Conservation (phyloP, 371 early-diverging fungal genomes). For the Actinomortierella ambigua region DNA sequence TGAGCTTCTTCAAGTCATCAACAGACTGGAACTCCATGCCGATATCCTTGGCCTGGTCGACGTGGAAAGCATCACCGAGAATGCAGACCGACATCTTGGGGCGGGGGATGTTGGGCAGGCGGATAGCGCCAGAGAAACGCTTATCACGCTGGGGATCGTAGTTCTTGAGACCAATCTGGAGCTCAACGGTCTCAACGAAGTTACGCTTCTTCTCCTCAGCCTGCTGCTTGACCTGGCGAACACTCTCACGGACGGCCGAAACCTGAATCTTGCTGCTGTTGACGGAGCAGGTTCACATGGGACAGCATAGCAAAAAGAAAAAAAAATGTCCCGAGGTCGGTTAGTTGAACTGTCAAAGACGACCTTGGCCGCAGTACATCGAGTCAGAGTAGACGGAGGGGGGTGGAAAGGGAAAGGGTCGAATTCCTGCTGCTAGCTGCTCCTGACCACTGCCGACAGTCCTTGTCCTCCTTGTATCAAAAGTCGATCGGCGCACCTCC, state of each 20-base stretch:
- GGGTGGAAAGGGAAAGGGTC: background rate
- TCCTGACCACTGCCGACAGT: too few relatives aligned
- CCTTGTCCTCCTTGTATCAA: too few relatives aligned
- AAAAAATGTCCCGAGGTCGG: too few relatives aligned
- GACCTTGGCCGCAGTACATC: slow-evolving; percentile 1
- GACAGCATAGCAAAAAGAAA: background rate
- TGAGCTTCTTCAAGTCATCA: slow-evolving; percentile 98
- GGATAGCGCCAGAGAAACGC: slow-evolving; percentile 98
- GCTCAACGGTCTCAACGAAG: slow-evolving; percentile 96
- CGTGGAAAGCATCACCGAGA: slow-evolving; percentile 97
- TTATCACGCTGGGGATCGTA: slow-evolving; percentile 99
- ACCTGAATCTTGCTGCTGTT: slow-evolving; percentile 83
- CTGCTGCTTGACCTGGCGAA: slow-evolving; percentile 67
- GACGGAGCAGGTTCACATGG: slow-evolving; percentile 13
- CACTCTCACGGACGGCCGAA: slow-evolving; percentile 86
- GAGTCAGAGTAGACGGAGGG: slow-evolving; percentile 16
- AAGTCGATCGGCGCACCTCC: too few relatives aligned
- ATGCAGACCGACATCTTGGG: slow-evolving; percentile 95
- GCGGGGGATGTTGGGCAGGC: slow-evolving; percentile 92
- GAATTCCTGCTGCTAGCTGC: background rate
- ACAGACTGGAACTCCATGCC: slow-evolving; percentile 95
- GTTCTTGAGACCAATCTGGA: slow-evolving; percentile 99
- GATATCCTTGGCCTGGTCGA: slow-evolving; percentile 93
- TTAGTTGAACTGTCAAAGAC: background rate
- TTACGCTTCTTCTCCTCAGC: slow-evolving; percentile 91